These are phyloP conservation scores for Leptographium galeiforme DNA, from an alignment of 2,329 filamentous ascomycete species.

Conservation along the genomic window DNA sequence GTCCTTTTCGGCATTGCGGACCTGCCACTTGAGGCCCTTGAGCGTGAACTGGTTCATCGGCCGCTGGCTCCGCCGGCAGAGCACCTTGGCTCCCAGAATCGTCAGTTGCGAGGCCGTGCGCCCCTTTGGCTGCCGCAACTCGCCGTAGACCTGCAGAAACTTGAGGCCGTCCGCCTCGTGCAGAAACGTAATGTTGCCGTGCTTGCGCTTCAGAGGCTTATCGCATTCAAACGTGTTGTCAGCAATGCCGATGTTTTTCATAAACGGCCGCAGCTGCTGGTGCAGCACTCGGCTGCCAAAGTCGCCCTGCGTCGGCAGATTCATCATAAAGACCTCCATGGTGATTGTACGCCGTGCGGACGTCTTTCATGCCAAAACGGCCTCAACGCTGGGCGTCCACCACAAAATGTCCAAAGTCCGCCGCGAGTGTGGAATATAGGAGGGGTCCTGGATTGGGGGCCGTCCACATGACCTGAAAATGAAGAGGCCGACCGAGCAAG, in stretches of 20 bases:
- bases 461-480: background rate
- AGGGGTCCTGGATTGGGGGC: background rate
- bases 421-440: background rate
- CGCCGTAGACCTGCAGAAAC: constrained; percentile 27
- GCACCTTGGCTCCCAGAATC: constrained; percentile 17
- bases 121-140: background rate
- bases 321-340: constrained; percentile 34
- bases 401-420: too few relatives aligned
- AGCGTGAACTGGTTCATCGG: constrained; percentile 10
- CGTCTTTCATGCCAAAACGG: background rate
- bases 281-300: constrained; percentile 24
- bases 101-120: constrained; percentile 13
- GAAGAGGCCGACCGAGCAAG: too few relatives aligned
- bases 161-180: constrained; percentile 21
- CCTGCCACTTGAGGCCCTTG: constrained; percentile 5
- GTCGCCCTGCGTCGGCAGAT: constrained; percentile 23
- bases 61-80: constrained; percentile 15
- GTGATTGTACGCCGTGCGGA: too few relatives aligned
- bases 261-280: constrained; percentile 24
- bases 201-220: constrained; percentile 22
- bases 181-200: constrained; percentile 31
- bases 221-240: constrained; percentile 25
- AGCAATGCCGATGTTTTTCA: constrained; percentile 25
- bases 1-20: too few relatives aligned
- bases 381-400: too few relatives aligned